Evolutionary conservation across 2,329 filamentous ascomycete species (phyloP).

Genomic region (Cladobotryum protrusum): DNA sequence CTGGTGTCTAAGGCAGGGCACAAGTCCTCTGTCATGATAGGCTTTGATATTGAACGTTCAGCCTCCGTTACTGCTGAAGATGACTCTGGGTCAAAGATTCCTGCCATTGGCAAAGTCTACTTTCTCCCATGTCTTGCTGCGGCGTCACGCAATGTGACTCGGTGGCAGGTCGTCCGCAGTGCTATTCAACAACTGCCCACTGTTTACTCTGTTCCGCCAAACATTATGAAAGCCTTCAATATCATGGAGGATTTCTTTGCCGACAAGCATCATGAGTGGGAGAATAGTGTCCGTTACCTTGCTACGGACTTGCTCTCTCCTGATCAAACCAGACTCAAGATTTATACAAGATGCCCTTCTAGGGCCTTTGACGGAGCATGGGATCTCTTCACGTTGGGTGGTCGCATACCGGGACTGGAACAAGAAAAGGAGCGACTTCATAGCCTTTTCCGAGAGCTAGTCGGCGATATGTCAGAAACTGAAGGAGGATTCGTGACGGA

Average conservation of each 20-base stretch:
- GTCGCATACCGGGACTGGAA: not conserved
- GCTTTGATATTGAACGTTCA: not conserved
- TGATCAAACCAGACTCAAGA: not conserved
- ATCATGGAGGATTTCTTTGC: not conserved
- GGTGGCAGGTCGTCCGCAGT: not conserved
- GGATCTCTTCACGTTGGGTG: not conserved
- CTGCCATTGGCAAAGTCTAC: not conserved
- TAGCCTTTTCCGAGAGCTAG: not conserved
- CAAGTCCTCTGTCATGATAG: not conserved
- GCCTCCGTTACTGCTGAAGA: not conserved
- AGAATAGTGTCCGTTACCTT: not conserved
- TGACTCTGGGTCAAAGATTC: not conserved
- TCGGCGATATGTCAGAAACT: not conserved
- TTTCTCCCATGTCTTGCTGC: not conserved
- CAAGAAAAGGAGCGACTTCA: not conserved
- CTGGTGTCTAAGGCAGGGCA: not conserved
- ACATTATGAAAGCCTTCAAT: not conserved
- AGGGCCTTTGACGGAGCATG: not conserved
- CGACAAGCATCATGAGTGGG: not conserved
- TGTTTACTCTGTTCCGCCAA: not conserved
- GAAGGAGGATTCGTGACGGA: not conserved
- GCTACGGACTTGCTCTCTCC: not conserved
- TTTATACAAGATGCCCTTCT: not conserved
- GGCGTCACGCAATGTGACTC: not conserved
- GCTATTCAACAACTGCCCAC: not conserved